A percentile compares a stretch with the other conserved stretches of the same genome.
Evolutionary conservation across 257 asterid genomes (phyloP).

Genomic region (Echium plantagineum): DNA sequence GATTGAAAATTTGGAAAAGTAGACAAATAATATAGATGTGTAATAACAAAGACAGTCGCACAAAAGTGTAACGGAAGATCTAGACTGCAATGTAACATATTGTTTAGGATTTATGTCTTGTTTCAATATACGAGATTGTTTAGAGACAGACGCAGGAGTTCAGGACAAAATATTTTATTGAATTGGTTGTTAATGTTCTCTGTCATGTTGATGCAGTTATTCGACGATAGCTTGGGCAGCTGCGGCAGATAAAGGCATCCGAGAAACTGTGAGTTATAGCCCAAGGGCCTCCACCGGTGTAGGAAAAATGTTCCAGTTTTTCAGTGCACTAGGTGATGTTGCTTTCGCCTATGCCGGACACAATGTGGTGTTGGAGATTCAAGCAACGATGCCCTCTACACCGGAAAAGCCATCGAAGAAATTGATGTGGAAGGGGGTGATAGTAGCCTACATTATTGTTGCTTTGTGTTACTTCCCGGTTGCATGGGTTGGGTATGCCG

Average conservation of each 20-base stretch:
- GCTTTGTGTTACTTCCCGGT: constrained; percentile 47
- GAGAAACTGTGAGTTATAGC: constrained; percentile 17
- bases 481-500: constrained; percentile 29
- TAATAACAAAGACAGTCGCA: no score
- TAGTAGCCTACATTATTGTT: constrained; percentile 27
- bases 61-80: no score
- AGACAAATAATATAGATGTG: no score
- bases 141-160: no score
- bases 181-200: no score
- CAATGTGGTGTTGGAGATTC: constrained; percentile 49
- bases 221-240: constrained; percentile 51
- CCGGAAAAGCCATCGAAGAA: constrained; percentile 32
- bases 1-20: no score
- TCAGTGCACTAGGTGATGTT: constrained; percentile 41
- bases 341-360: constrained; percentile 48
- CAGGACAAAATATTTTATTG: no score
- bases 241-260: constrained; percentile 16
- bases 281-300: constrained; percentile 18
- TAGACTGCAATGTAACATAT: no score
- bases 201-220: constrained; percentile 21
- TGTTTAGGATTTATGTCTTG: no score
- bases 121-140: no score
- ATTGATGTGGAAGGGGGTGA: constrained; percentile 41
- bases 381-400: constrained; percentile 41
- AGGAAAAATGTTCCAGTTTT: constrained; percentile 25